Evolutionary conservation across 192 early-diverging fungal species (phyloP).

Genomic region (Lobosporangium transversale): DNA sequence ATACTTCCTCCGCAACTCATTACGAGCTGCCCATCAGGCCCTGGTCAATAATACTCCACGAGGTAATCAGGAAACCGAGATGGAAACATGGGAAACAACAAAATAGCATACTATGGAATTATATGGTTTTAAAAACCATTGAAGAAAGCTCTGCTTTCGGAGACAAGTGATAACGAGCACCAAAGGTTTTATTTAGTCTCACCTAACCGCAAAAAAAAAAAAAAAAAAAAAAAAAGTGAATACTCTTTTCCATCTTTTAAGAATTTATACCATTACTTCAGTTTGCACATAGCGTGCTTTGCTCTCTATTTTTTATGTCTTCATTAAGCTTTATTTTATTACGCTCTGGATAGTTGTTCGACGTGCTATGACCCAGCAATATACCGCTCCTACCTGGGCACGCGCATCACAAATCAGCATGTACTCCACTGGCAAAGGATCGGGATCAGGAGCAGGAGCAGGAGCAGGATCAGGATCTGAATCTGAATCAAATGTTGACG

Average conservation of each 20-base stretch:
- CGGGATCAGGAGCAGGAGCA: too few relatives aligned
- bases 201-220: too few relatives aligned
- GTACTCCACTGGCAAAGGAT: conserved; percentile 45
- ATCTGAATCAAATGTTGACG: conserved; percentile 9
- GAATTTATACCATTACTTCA: too few relatives aligned
- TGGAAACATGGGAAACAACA: too few relatives aligned
- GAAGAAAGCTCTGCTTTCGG: not conserved
- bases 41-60: conserved; percentile 29
- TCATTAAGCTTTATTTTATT: too few relatives aligned
- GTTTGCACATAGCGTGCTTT: not conserved
- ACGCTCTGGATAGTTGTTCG: too few relatives aligned
- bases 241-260: too few relatives aligned
- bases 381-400: conserved; percentile 22
- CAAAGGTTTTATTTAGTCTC: too few relatives aligned
- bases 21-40: conserved; percentile 30
- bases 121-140: too few relatives aligned
- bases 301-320: not conserved
- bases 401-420: conserved; percentile 29
- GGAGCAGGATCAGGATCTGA: conserved; percentile 36
- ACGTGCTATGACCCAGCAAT: conserved; percentile 20
- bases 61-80: conserved; percentile 17
- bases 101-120: not conserved
- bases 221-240: too few relatives aligned
- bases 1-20: conserved; percentile 31
- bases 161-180: too few relatives aligned